Base-by-base conservation (phyloP, 1,284 basidiomycete genomes). In the Cutaneotrichosporon dermatis region DNA sequence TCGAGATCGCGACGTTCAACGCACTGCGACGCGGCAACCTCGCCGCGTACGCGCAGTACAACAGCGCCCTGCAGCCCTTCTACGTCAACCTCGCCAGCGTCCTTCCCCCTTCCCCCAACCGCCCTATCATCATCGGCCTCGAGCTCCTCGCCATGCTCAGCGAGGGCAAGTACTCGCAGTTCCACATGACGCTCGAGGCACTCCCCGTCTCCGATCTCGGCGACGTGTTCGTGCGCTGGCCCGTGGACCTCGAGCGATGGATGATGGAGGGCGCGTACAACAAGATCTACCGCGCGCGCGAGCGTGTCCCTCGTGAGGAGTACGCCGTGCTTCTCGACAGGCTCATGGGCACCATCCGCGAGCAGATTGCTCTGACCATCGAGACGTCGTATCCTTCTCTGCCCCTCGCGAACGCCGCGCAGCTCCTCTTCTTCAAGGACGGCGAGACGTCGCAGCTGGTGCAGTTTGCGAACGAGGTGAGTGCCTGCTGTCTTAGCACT, bases 141-240 rank as follows among this genome's bases (percentile, higher is more conserved):
- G 89, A 95, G 72, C 88, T 99, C 72, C 89, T 99, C 67, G 89
- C 92, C 34, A 85, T 97, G 61, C 86, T 99, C 65, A 92, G 91
- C 1, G 91, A 95, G 77, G 98, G 97, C 79, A 87, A 91, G 72
- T 96, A 98, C 73, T 92, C 95, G 45, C 90, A 95, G 73, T 99
- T 99, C 82, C 96, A 99, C 77, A 96, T 92, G n/a, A 88, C 91
- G n/a, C 85, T 99, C 59, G 96, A 99, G 77, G 89, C 90, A n/a
- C 84, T 99, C 16, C 69, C 73, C 52, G 63, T 69, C 35, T 83
- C 85, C 48, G 85, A 90, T 64, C 80, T 85, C 41, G 82, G 85
- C 37, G 91, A 91, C 75, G 85, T 86, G 13, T 93, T 84, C 75
- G 88, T 94, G 67, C 84, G 84, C 59, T 89, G 92, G 75, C 89